These are phyloP conservation scores for Neurospora sp. DNA, from an alignment of 495 filamentous ascomycete genomes.

Conservation along the genomic window DNA sequence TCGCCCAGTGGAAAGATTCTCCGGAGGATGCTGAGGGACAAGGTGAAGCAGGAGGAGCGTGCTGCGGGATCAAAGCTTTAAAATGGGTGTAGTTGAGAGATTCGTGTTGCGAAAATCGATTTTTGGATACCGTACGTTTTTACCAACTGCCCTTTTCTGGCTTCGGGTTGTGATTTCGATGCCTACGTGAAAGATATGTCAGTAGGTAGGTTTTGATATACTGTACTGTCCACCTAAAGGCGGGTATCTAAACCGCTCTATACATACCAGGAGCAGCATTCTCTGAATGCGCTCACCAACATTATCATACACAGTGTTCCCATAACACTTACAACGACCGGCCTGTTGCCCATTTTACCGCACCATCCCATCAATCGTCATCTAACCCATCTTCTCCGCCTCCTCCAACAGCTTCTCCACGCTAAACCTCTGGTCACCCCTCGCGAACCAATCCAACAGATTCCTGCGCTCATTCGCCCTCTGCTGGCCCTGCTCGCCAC, in stretches of 20 bases:
- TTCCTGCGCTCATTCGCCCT: constrained; percentile 40
- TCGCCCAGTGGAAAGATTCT: constrained; percentile 82
- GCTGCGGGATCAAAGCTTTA: constrained; percentile 24
- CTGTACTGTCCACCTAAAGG: not conserved
- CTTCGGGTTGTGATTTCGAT: not conserved
- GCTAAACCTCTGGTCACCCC: constrained; percentile 66
- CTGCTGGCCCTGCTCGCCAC: constrained; percentile 35
- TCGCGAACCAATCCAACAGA: constrained; percentile 72
- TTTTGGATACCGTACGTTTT: not conserved
- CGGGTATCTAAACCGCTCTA: not conserved
- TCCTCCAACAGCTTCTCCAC: constrained; percentile 79
- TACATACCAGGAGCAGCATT: not conserved
- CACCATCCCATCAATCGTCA: not conserved
- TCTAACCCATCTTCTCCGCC: constrained; percentile 61
- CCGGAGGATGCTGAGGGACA: constrained; percentile 50
- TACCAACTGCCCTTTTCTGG: not conserved
- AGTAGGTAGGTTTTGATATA: not conserved
- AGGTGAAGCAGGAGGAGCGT: constrained; percentile 26
- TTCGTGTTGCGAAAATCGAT: not conserved
- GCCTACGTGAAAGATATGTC: constrained; percentile 1
- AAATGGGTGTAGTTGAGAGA: not conserved
- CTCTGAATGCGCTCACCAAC: not conserved
- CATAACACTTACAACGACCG: not conserved
- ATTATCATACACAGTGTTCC: not conserved
- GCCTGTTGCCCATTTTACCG: not conserved